Percentiles rank a stretch among this genome's conserved stretches.
phyloP scores from a whole-genome alignment of 73 alveolate species.

The Blepharisma japonicum region DNA sequence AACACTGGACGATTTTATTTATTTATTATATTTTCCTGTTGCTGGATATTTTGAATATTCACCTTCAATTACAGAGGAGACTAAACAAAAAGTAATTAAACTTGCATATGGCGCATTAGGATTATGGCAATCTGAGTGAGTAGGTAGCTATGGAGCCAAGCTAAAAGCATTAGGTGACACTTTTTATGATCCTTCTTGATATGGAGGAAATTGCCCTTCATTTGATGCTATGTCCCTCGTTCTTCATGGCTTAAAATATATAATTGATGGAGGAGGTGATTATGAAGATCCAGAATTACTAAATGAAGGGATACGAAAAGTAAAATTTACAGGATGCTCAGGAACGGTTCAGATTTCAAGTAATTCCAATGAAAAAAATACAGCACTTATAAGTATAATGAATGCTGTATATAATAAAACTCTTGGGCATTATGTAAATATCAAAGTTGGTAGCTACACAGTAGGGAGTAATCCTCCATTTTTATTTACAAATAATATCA shows the following conservation, averaged over 20 bases:
- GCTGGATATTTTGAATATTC: neutral
- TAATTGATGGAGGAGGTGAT: neutral
- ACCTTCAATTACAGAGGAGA: no score
- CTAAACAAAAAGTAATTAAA: neutral
- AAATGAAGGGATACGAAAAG: neutral
- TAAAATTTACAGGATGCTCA: constrained; percentile 15
- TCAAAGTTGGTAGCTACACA: no score
- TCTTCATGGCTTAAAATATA: neutral
- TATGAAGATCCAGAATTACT: neutral
- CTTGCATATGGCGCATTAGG: neutral
- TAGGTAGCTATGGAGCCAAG: neutral
- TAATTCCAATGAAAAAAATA: constrained; percentile 10
- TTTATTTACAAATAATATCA: neutral
- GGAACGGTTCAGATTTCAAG: constrained; percentile 5
- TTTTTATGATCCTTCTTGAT: neutral
- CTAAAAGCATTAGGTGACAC: neutral
- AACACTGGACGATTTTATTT: neutral
- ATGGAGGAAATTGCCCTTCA: neutral
- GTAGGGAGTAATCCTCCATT: neutral
- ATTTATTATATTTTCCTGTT: neutral
- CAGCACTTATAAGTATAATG: no score
- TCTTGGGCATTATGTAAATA: no score
- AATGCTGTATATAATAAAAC: no score
- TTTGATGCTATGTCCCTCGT: neutral
- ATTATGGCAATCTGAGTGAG: neutral